Evolutionary conservation across 2,329 filamentous ascomycete genomes (phyloP), one percentile per base, ranked within the genome.

Genomic region (Chrysosporium queenslandicum): DNA sequence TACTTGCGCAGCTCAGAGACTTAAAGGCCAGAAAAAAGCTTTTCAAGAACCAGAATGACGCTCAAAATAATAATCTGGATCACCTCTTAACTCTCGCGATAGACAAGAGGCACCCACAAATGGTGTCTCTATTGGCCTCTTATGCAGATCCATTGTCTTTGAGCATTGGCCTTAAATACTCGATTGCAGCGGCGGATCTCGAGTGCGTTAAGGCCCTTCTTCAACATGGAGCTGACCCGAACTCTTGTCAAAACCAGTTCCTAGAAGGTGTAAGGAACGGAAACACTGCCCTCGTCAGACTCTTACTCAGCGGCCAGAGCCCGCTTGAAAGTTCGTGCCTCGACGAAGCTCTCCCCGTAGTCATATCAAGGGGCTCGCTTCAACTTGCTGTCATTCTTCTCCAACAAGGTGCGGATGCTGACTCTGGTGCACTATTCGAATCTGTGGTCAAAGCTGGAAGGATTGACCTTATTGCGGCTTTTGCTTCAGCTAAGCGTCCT

Each of bases 391-490:
- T 55, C 20, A 29, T 34, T 27, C 51, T 59, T 20, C 49, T 59
- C 9, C 53, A 58, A 29, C 54, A 55, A 43, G 58, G 58, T 9
- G 58, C 56, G 8, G 42, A 58, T 42, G 56, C 52, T 8, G 50
- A 59, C 52, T 46, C 42, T 2, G 39, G 42, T 20, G 45, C 34
- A 6, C 42, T 53, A 11, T 37, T 59, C 29, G 56, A 55, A 41
- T 46, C 36, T 11, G 56, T 56, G 20, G 51, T 59, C 25, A 46
- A 46, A 27, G 46, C 43, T 37, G 73, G 76, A 14, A 70, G 77
- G 11, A 68, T 74, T 48, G 78, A 82, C 56, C 72, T 82, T 37
- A 74, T 70, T 0, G 67, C 81, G 25, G 77, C 78, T 4, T 72
- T 82, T 18, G 61, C 80, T 12, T 74, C 76, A 47, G 78, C 77